Percentiles rank a stretch among this genome's conserved stretches.
Evolutionary conservation across 2,329 filamentous ascomycete genomes (phyloP).

Genomic region (Hymenoscyphus repandus): DNA sequence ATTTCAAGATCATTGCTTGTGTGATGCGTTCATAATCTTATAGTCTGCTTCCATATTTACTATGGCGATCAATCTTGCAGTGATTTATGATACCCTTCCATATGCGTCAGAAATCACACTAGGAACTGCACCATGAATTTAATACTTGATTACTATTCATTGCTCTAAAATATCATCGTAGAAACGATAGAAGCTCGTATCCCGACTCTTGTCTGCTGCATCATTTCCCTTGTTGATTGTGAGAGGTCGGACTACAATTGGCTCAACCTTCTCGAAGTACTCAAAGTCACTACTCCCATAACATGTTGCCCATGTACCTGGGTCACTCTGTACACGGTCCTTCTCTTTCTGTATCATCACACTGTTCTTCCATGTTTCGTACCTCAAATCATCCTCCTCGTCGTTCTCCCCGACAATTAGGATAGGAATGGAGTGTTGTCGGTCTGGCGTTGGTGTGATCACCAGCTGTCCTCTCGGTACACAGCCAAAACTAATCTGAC

Average conservation of each 20-base stretch:
- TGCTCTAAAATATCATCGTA: slow-evolving; percentile 5
- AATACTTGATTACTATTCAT: not conserved
- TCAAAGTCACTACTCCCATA: slow-evolving; percentile 1
- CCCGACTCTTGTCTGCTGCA: not conserved
- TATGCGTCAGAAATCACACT: not conserved
- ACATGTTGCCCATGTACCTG: slow-evolving; percentile 5
- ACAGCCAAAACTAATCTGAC: not conserved
- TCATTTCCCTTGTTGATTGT: not conserved
- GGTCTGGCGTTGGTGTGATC: not conserved
- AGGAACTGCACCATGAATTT: not conserved
- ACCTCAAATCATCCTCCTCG: not conserved
- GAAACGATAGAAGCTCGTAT: slow-evolving; percentile 6
- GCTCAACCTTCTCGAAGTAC: not conserved
- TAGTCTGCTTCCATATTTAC: too few relatives aligned
- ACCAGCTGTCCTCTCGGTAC: not conserved
- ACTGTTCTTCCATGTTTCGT: not conserved
- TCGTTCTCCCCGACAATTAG: slow-evolving; percentile 2
- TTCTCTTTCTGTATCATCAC: not conserved
- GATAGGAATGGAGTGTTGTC: not conserved
- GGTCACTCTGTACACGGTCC: slow-evolving; percentile 1
- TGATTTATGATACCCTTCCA: not conserved
- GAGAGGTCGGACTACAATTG: not conserved
- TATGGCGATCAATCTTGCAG: too few relatives aligned
- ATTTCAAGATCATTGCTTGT: too few relatives aligned
- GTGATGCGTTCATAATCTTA: too few relatives aligned